Evolutionary conservation across 257 asterid genomes (phyloP).

Genomic region (Nicotiana tomentosiformis): DNA sequence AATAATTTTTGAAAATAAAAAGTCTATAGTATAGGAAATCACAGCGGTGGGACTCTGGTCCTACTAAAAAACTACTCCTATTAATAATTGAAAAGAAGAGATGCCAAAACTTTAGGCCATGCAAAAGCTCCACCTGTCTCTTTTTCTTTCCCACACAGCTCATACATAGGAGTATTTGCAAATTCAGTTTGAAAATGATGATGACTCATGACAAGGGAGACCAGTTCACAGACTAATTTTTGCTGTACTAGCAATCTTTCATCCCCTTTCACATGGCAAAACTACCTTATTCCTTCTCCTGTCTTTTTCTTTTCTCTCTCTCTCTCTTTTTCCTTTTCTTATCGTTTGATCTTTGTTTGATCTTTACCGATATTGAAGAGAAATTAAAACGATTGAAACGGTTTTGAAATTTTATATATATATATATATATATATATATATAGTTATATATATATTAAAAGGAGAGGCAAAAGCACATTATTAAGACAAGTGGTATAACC

Average conservation of each 20-base stretch:
- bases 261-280: neutral
- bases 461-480: too few species aligned
- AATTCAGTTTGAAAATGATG: too few species aligned
- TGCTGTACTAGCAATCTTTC: too few species aligned
- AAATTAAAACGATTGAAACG: too few species aligned
- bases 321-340: neutral
- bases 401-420: too few species aligned
- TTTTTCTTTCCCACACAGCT: neutral
- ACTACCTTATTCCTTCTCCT: neutral
- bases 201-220: neutral
- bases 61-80: neutral
- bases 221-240: neutral
- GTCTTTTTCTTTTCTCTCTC: neutral
- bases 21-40: too few species aligned
- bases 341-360: neutral
- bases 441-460: too few species aligned
- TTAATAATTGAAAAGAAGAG: neutral
- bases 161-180: neutral
- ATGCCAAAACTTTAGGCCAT: neutral
- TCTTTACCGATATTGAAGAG: too few species aligned
- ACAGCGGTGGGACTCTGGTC: neutral
- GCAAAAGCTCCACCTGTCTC: neutral
- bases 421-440: too few species aligned
- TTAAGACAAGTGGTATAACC: too few species aligned
- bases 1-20: neutral